Base-by-base conservation (phyloP, 306 rosid species). In the Dalbergia oliveri region DNA sequence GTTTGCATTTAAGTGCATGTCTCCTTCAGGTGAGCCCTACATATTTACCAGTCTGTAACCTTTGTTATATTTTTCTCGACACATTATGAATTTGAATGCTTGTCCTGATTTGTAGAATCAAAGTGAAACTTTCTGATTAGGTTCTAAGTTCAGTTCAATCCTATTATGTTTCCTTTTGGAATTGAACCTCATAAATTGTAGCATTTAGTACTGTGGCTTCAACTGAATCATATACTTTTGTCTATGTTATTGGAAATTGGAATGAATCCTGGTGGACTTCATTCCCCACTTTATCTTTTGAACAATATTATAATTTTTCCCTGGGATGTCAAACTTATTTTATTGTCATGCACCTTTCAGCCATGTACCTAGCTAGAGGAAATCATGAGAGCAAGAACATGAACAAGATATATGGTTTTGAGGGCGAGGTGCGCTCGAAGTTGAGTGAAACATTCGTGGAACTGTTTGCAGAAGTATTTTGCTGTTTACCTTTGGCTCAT, bases 341-440 rank as follows among this genome's bases (percentile, higher is more conserved):
- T 82, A 73, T 56, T 76, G 49, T 66, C 14, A 9, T 78, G 23
- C 51, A 1, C 45, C 77, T 90, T 79, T 81, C 98, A 95, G 99
- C 97, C 31, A 90, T 96, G 81, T 83, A 96, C 82, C 92, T 96
- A 66, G 93, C 98, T 54, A 89, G 99, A 78, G 99, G 99, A 84
- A 96, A 96, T 84, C 99, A 96, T 3, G 99, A 96, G 88, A 96
- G 98, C 91, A 96, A 91, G 93, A 88, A 96, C 93, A 96, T 96
- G 99, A 96, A 96, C 86, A 96, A 94, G 90, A 96, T 96, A 77
- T 96, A 96, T 86, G 99, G 99, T 72, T 96, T 96, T 82, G 99
- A 95, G 89, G 99, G 99, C 2, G 99, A 95, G 81, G 98, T 95
- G 73, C 94, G 94, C 75, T 89, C 96, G 1, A 95, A 95, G 87